Evolutionary conservation across 179 eudicot species (phyloP).

Genomic region (Silene noctiflora): DNA sequence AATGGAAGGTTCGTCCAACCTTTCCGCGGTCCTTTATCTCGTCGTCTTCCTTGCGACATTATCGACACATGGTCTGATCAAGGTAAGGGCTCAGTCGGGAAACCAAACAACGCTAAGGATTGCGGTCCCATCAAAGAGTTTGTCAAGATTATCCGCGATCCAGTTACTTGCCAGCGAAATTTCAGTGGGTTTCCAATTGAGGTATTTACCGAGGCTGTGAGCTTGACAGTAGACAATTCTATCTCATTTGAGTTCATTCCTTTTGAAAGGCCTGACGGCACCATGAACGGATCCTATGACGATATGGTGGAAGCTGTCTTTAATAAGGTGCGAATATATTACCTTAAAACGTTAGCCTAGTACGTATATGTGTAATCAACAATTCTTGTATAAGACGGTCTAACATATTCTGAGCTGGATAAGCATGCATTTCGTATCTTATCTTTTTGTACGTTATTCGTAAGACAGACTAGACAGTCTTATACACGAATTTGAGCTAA

Average conservation of each 20-base stretch:
- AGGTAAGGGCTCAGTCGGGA: background rate
- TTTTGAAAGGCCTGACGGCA: slow-evolving; percentile 4
- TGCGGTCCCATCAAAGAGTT: slow-evolving; percentile 11
- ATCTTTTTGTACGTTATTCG: too few species aligned
- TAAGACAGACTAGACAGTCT: too few species aligned
- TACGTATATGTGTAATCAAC: background rate
- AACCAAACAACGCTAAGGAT: slow-evolving; percentile 8
- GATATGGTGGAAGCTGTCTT: slow-evolving; percentile 20
- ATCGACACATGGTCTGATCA: background rate
- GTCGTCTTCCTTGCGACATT: background rate
- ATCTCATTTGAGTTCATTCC: slow-evolving; percentile 9
- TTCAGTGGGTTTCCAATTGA: slow-evolving; percentile 14
- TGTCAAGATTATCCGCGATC: slow-evolving; percentile 1
- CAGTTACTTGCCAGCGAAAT: background rate
- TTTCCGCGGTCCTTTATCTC: background rate
- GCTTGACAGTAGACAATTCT: background rate
- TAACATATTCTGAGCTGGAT: too few species aligned
- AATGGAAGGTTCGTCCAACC: background rate
- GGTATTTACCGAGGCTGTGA: slow-evolving; percentile 2
- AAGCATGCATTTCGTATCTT: too few species aligned
- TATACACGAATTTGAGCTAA: too few species aligned
- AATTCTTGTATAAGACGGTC: too few species aligned
- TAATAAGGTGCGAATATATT: background rate
- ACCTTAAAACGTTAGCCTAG: background rate
- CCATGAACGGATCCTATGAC: slow-evolving; percentile 14